A percentile compares a stretch with the other conserved stretches of the same genome.
phyloP scores from a whole-genome alignment of 2,329 filamentous ascomycete genomes.

The Phaeosphaeria sp. region DNA sequence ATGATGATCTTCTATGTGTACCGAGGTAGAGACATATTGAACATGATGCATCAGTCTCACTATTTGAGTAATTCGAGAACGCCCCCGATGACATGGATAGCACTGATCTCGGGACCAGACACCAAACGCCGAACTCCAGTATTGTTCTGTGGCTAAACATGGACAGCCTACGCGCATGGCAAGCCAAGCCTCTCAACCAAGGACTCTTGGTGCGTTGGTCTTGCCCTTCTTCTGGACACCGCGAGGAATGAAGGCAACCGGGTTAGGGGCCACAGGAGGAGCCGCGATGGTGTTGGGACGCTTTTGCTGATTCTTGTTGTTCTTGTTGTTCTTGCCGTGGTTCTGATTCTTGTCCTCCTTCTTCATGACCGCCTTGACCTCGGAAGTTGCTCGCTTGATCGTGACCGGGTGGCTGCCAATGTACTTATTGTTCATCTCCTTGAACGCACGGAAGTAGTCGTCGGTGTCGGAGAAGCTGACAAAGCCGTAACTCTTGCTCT shows the following conservation, averaged over 20 bases:
- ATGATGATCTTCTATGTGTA: not conserved
- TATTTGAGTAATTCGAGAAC: too few species aligned
- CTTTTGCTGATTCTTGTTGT: slow-evolving; percentile 20
- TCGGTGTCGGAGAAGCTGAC: slow-evolving; percentile 95
- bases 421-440: slow-evolving; percentile 99
- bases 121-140: not conserved
- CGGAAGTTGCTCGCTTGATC: slow-evolving; percentile 86
- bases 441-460: slow-evolving; percentile 93
- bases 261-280: slow-evolving; percentile 17
- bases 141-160: not conserved
- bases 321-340: slow-evolving; percentile 59
- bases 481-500: slow-evolving; percentile 96
- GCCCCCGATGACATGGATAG: not conserved
- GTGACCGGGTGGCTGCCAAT: slow-evolving; percentile 95
- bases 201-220: slow-evolving; percentile 30
- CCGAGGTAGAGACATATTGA: too few species aligned
- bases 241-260: slow-evolving; percentile 33
- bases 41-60: too few species aligned
- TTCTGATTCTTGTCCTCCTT: slow-evolving; percentile 49
- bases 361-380: slow-evolving; percentile 79
- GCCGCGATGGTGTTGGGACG: slow-evolving; percentile 16
- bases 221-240: slow-evolving; percentile 45
- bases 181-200: slow-evolving; percentile 21
- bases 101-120: not conserved
- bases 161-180: not conserved